Base-by-base conservation (phyloP, 805 yeast species). In the Lachancea sp. region DNA sequence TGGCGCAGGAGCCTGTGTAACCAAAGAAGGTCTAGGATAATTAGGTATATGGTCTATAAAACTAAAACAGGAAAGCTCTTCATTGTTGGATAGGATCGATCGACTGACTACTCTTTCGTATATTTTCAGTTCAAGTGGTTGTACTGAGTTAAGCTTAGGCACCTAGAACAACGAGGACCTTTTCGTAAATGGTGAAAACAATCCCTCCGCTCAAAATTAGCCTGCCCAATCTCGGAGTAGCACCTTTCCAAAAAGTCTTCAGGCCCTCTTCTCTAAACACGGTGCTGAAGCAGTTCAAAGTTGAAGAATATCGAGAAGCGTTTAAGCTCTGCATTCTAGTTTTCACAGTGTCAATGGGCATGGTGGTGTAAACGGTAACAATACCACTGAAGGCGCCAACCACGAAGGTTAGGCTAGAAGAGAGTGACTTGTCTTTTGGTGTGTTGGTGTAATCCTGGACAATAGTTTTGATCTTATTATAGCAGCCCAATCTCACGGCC, bases 281-380 rank as follows among this genome's bases (percentile, higher is more conserved):
- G 47, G 75, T 78, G 15, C 66, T 75, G 53, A 94, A 89, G 64
- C 97, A 90, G 64, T 90, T 75, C 29, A 82, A 16, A 0, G 97
- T 89, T 34, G 88, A 77, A 1, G 74, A 60, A 65, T 90, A 92
- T 55, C 72, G 64, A 37, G 73, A 72, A 6, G 96, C 84, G 25
- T 85, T 89, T 49, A 90, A 72, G 16, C 95, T 81, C 68, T 90
- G 98, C 96, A 90, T 90, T 63, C 98, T 76, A 1, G 97, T 92
- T 67, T 90, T 90, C 46, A 88, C 95, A 1, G 96, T 88, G 58
- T 88, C 96, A 30, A 88, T 82, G 7, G 96, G 96, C 96, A 88
- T 88, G 2, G 96, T 88, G 3, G 92, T 69, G 63, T 88, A 88
- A 8, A 88, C 96, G 0, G 96, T 88, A 38, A 88, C 78, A 32